Evolutionary conservation across 1,284 basidiomycete species (phyloP).

Genomic region (Tranzscheliella williamsii): DNA sequence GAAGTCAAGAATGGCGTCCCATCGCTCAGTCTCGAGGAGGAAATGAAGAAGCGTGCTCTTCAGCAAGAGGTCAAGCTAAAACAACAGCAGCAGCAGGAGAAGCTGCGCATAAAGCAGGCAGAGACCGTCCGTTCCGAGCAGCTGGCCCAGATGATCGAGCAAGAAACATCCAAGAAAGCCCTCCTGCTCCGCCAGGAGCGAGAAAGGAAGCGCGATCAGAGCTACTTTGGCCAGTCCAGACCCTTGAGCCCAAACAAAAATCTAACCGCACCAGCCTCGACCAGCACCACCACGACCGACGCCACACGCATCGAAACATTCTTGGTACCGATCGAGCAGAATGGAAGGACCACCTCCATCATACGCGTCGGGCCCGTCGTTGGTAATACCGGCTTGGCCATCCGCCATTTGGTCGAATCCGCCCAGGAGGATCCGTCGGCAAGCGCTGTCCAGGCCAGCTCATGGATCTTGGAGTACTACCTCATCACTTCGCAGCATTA

Average conservation of each 20-base stretch:
- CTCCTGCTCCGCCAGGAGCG: constrained; percentile 40
- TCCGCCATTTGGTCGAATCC: constrained; percentile 35
- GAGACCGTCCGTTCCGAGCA: constrained; percentile 45
- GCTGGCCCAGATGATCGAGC: constrained; percentile 46
- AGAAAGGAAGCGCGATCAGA: constrained; percentile 28
- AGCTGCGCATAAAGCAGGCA: constrained; percentile 13
- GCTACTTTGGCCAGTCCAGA: constrained; percentile 16
- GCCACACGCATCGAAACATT: constrained; percentile 38
- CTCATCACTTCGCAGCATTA: constrained; percentile 50
- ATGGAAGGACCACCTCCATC: constrained; percentile 24
- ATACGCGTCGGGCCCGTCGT: constrained; percentile 49
- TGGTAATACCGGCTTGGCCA: constrained; percentile 22
- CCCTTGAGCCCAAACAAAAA: constrained; percentile 13
- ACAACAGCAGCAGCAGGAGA: constrained; percentile 27
- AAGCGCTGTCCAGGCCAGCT: constrained; percentile 10
- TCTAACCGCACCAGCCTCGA: neutral
- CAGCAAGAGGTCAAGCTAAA: constrained; percentile 39
- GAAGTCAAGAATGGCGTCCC: constrained; percentile 28
- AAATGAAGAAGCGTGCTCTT: constrained; percentile 47
- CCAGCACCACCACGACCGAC: constrained; percentile 1
- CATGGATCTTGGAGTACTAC: constrained; percentile 51
- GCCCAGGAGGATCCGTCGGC: constrained; percentile 33
- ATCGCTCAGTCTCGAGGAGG: constrained; percentile 53
- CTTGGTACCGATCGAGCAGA: constrained; percentile 45
- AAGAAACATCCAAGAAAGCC: constrained; percentile 44